Percentiles rank a stretch among this genome's conserved stretches.
phyloP scores from a whole-genome alignment of 1,284 basidiomycete species.

The Boletus nobilissimus region DNA sequence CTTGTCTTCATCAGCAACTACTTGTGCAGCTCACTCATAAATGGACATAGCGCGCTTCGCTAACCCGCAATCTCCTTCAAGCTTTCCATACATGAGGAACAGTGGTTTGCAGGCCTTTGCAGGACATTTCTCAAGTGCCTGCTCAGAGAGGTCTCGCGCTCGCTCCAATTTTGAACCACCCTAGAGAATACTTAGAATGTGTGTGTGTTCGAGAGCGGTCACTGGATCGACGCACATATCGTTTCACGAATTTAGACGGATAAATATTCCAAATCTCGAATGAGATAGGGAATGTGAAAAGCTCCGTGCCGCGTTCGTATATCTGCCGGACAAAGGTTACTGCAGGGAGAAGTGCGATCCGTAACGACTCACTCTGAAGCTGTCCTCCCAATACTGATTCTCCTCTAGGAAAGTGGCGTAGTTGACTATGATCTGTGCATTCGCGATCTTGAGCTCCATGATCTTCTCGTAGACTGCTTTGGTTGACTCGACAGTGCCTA shows the following conservation, averaged over 20 bases:
- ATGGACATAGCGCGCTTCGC: constrained; percentile 97
- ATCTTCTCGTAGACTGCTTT: constrained; percentile 98
- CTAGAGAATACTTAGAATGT: constrained; percentile 53
- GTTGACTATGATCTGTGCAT: constrained; percentile 97
- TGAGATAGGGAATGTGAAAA: constrained; percentile 98
- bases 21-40: constrained; percentile 91
- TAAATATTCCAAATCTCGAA: constrained; percentile 99
- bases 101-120: constrained; percentile 94
- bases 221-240: constrained; percentile 75
- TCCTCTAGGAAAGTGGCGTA: constrained; percentile 98
- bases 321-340: constrained; percentile 59
- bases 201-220: constrained; percentile 1
- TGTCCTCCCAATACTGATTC: constrained; percentile 98
- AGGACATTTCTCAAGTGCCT: constrained; percentile 96
- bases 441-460: constrained; percentile 97
- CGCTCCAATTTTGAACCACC: constrained; percentile 95
- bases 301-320: constrained; percentile 96
- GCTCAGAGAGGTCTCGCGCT: constrained; percentile 96
- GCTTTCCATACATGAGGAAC: constrained; percentile 93
- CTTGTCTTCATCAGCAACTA: constrained; percentile 90
- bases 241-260: constrained; percentile 95
- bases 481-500: constrained; percentile 91
- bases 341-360: neutral
- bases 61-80: constrained; percentile 95
- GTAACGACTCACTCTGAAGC: constrained; percentile 86